Conservation (phyloP, 495 filamentous ascomycete genomes). For the Cudoniella acicularis region DNA sequence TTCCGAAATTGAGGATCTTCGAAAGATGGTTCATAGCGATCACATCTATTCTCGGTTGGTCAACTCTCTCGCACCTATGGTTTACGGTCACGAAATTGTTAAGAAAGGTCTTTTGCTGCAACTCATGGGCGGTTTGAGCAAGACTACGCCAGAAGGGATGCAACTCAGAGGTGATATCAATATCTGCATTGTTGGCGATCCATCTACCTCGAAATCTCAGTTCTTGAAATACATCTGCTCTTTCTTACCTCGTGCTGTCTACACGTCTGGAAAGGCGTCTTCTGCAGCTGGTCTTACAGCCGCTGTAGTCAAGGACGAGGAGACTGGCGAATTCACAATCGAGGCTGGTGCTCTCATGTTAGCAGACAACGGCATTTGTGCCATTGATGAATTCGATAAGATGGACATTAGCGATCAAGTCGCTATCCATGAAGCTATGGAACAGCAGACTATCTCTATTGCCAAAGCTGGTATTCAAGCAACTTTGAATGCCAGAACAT, state of each 20-base stretch:
- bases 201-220: slow-evolving; percentile 96
- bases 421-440: slow-evolving; percentile 99
- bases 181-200: slow-evolving; percentile 97
- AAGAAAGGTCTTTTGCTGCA: slow-evolving; percentile 96
- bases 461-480: slow-evolving; percentile 98
- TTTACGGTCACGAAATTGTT: slow-evolving; percentile 94
- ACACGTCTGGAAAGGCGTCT: slow-evolving; percentile 96
- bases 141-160: slow-evolving; percentile 88
- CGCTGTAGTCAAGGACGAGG: slow-evolving; percentile 95
- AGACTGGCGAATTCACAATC: slow-evolving; percentile 98
- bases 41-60: slow-evolving; percentile 94
- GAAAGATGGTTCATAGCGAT: slow-evolving; percentile 88
- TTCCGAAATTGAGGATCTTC: slow-evolving; percentile 85
- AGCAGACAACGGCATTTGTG: slow-evolving; percentile 94
- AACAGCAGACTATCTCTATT: slow-evolving; percentile 99
- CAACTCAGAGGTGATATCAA: slow-evolving; percentile 95
- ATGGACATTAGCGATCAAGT: slow-evolving; percentile 99
- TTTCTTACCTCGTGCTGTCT: slow-evolving; percentile 92
- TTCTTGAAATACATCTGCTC: slow-evolving; percentile 98
- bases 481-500: slow-evolving; percentile 91
- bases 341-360: slow-evolving; percentile 98
- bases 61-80: slow-evolving; percentile 93
- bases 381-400: slow-evolving; percentile 99
- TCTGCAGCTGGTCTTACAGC: slow-evolving; percentile 97
- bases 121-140: slow-evolving; percentile 87